phyloP scores from a whole-genome alignment of 345 rosid genomes.

The Rhodomyrtus tomentosa region DNA sequence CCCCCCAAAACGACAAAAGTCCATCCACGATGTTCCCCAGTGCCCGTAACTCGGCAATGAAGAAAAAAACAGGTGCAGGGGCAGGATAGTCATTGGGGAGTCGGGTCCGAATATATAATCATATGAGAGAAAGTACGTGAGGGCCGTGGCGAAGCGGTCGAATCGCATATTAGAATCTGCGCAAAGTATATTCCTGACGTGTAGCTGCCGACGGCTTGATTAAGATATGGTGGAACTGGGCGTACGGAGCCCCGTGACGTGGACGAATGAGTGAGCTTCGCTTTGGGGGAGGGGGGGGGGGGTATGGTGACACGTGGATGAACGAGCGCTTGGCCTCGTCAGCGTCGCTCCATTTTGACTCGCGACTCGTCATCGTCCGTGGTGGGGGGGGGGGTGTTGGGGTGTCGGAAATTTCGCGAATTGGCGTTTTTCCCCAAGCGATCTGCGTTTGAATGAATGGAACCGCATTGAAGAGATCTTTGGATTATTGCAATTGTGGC shows the following conservation, averaged over 20 bases:
- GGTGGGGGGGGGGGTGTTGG: too few species aligned
- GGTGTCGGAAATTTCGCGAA: not conserved
- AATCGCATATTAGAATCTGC: not conserved
- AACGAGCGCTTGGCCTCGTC: too few species aligned
- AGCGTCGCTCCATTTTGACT: not conserved
- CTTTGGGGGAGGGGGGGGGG: too few species aligned
- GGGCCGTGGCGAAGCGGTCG: not conserved
- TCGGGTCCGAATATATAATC: not conserved
- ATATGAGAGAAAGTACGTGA: not conserved
- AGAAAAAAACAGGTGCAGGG: not conserved
- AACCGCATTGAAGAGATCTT: not conserved
- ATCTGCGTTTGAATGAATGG: not conserved
- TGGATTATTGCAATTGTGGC: not conserved
- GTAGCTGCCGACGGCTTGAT: not conserved
- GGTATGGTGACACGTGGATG: too few species aligned
- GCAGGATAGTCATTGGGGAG: not conserved
- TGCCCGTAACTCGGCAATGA: too few species aligned
- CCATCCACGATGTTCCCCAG: rapidly evolving
- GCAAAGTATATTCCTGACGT: not conserved
- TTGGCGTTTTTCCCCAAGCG: not conserved
- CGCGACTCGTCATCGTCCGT: not conserved
- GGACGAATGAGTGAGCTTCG: too few species aligned
- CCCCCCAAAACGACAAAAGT: too few species aligned
- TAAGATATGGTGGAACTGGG: too few species aligned
- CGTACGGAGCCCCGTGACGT: too few species aligned